A percentile compares a stretch with the other conserved stretches of the same genome.
phyloP scores from a whole-genome alignment of 345 rosid species.

The Capsella bursapastoris region DNA sequence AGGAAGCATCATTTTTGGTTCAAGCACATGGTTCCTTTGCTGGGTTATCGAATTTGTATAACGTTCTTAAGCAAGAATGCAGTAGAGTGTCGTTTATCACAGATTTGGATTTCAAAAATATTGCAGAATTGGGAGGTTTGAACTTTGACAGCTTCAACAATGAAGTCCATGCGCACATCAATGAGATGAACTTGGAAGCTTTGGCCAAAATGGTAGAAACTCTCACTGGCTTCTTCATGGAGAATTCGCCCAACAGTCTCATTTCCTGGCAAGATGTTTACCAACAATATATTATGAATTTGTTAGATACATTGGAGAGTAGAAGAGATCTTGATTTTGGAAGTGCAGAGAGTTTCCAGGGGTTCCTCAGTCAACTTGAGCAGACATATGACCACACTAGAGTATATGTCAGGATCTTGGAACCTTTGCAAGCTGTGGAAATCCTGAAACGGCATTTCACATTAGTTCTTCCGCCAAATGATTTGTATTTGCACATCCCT shows the following conservation, averaged over 20 bases:
- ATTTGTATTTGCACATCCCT: constrained; percentile 55
- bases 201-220: constrained; percentile 82
- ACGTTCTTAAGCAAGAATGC: constrained; percentile 75
- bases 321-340: constrained; percentile 52
- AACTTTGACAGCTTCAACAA: constrained; percentile 61
- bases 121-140: constrained; percentile 67
- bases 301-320: constrained; percentile 59
- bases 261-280: constrained; percentile 76
- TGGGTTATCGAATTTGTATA: constrained; percentile 57
- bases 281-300: constrained; percentile 57
- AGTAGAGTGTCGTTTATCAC: constrained; percentile 74
- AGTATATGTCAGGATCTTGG: constrained; percentile 64
- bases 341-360: constrained; percentile 74
- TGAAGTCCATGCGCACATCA: constrained; percentile 67
- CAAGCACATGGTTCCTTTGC: constrained; percentile 43
- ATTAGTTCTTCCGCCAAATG: constrained; percentile 52
- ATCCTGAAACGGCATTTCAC: constrained; percentile 65
- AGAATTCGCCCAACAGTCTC: constrained; percentile 58
- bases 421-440: constrained; percentile 66
- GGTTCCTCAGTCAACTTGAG: constrained; percentile 66
- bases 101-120: constrained; percentile 82
- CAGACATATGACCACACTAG: constrained; percentile 60
- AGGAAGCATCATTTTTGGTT: constrained; percentile 48
- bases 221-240: constrained; percentile 50
- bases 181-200: constrained; percentile 71